Conservation (phyloP, 2,329 filamentous ascomycete species). For the Dactylella cylindrospora region DNA sequence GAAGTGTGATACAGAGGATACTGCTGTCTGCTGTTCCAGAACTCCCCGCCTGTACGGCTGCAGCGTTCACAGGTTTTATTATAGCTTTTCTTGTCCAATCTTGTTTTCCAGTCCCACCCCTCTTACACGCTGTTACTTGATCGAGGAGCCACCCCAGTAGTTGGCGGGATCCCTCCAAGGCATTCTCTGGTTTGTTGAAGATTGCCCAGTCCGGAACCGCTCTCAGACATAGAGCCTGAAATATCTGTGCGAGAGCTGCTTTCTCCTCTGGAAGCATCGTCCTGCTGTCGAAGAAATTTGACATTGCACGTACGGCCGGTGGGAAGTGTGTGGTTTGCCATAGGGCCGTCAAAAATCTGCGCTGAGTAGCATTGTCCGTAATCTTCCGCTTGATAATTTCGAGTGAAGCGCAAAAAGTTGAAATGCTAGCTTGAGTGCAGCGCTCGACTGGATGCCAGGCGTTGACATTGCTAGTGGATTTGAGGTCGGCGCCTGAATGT, state of each 20-base stretch:
- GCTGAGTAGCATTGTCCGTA: slow-evolving; percentile 29
- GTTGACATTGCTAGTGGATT: slow-evolving; percentile 26
- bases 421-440: slow-evolving; percentile 19
- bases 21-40: slow-evolving; percentile 31
- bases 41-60: slow-evolving; percentile 4
- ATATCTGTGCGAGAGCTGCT: slow-evolving; percentile 33
- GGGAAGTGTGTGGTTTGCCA: slow-evolving; percentile 44
- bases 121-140: slow-evolving; percentile 28
- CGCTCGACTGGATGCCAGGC: slow-evolving; percentile 38
- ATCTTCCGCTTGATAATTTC: slow-evolving; percentile 41
- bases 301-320: slow-evolving; percentile 34
- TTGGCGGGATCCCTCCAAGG: slow-evolving; percentile 34
- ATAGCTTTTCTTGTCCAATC: slow-evolving; percentile 39
- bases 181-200: slow-evolving; percentile 25
- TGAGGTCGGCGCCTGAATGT: slow-evolving; percentile 23
- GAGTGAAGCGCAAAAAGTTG: slow-evolving; percentile 36
- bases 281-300: slow-evolving; percentile 30
- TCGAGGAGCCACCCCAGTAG: slow-evolving; percentile 39
- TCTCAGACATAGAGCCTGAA: slow-evolving; percentile 31
- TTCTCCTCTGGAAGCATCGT: slow-evolving; percentile 31
- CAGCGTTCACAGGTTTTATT: slow-evolving; percentile 12
- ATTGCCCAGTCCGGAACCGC: slow-evolving; percentile 40
- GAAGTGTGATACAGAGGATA: slow-evolving; percentile 19
- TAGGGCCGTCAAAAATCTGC: slow-evolving; percentile 28
- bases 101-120: slow-evolving; percentile 38